phyloP scores from a whole-genome alignment of 805 yeast genomes.

The Cyberlindnera amylophila region DNA sequence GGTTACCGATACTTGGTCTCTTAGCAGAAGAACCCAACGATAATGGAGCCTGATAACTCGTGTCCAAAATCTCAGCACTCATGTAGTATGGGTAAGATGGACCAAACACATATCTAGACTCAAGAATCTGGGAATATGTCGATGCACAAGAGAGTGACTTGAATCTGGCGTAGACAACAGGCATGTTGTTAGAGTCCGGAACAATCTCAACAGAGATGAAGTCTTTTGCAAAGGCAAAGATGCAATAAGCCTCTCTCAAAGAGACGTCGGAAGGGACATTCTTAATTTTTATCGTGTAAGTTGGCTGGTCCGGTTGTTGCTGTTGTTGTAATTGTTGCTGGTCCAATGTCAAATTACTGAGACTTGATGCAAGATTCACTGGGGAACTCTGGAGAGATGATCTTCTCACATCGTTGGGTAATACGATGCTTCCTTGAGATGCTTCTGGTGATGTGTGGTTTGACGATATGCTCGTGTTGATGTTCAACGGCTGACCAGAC shows the following conservation, averaged over 20 bases:
- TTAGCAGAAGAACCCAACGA: constrained; percentile 32
- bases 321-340: background rate
- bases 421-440: constrained; percentile 14
- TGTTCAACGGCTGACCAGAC: constrained; percentile 6
- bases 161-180: constrained; percentile 43
- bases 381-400: constrained; percentile 25
- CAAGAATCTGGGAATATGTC: constrained; percentile 36
- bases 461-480: constrained; percentile 18
- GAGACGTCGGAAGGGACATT: constrained; percentile 64
- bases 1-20: constrained; percentile 53
- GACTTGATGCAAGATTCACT: constrained; percentile 17
- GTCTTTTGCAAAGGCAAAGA: constrained; percentile 68
- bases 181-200: constrained; percentile 32
- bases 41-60: constrained; percentile 17
- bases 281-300: constrained; percentile 38
- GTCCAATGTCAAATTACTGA: constrained; percentile 19
- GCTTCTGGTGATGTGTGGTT: constrained; percentile 22
- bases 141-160: constrained; percentile 42
- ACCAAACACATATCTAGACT: constrained; percentile 47
- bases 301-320: constrained; percentile 4
- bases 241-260: constrained; percentile 59
- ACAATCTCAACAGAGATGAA: constrained; percentile 48
- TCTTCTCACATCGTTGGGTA: constrained; percentile 18
- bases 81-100: constrained; percentile 39
- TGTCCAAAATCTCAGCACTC: constrained; percentile 39